Evolutionary conservation across 2,329 filamentous ascomycete genomes (phyloP).

Genomic region (Dothideomycetes sp.): DNA sequence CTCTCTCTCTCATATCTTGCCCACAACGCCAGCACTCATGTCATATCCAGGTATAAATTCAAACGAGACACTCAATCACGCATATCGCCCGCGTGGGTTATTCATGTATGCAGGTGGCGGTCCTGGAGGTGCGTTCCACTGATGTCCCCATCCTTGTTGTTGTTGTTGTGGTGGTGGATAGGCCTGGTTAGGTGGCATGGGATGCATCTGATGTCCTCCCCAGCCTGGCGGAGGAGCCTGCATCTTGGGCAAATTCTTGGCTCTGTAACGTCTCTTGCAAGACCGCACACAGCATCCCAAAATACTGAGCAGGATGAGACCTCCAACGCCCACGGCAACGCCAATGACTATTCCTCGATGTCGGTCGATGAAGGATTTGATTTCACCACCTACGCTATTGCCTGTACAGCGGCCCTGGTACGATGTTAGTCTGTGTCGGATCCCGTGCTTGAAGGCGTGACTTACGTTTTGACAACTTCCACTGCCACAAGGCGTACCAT

Average conservation of each 20-base stretch:
- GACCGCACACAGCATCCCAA: constrained; percentile 53
- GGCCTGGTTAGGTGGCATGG: constrained; percentile 1
- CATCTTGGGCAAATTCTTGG: constrained; percentile 2
- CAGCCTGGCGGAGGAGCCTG: constrained; percentile 16
- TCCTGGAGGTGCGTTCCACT: neutral
- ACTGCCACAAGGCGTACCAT: constrained; percentile 76
- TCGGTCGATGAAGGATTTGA: constrained; percentile 63
- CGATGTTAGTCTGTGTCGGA: constrained; percentile 5
- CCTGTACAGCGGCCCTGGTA: constrained; percentile 63
- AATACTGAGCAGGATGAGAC: constrained; percentile 60
- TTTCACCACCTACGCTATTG: constrained; percentile 58
- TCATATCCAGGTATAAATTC: no score
- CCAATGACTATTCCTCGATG: constrained; percentile 80
- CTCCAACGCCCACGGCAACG: constrained; percentile 61
- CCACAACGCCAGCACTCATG: no score
- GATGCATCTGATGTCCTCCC: constrained; percentile 7
- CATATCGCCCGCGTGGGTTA: constrained; percentile 3
- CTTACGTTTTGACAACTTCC: constrained; percentile 63
- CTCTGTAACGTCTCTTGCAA: constrained; percentile 34
- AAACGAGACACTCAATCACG: neutral
- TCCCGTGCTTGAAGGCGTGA: no score
- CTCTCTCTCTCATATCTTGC: no score
- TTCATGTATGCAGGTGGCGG: constrained; percentile 4
- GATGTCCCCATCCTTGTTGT: neutral
- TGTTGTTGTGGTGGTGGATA: constrained; percentile 5